phyloP scores from a whole-genome alignment of 1,139 yeast genomes.

The Lodderomyces metapsilosis region DNA sequence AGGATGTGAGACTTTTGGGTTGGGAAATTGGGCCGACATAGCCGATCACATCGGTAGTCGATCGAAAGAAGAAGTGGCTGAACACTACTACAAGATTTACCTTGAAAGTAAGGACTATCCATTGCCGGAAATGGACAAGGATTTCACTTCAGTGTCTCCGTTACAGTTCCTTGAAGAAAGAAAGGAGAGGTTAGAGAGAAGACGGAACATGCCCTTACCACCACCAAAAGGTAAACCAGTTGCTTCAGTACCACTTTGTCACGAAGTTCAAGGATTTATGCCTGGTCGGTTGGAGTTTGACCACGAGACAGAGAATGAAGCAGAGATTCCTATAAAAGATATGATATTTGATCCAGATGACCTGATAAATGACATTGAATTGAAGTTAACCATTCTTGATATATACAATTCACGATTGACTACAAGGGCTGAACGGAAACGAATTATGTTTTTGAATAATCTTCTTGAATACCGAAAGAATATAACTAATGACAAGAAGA shows the following conservation, averaged over 20 bases:
- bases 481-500: slow-evolving; percentile 70
- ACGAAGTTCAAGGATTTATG: slow-evolving; percentile 97
- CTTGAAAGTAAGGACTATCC: slow-evolving; percentile 74
- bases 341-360: slow-evolving; percentile 96
- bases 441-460: slow-evolving; percentile 72
- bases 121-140: slow-evolving; percentile 71
- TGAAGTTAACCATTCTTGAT: slow-evolving; percentile 82
- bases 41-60: slow-evolving; percentile 94
- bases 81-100: slow-evolving; percentile 74
- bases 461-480: slow-evolving; percentile 84
- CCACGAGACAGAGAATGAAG: slow-evolving; percentile 94
- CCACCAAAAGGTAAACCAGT: slow-evolving; percentile 82
- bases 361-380: slow-evolving; percentile 79
- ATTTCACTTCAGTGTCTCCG: slow-evolving; percentile 62
- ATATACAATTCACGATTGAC: slow-evolving; percentile 88
- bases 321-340: slow-evolving; percentile 90
- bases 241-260: slow-evolving; percentile 93
- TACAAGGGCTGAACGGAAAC: slow-evolving; percentile 88
- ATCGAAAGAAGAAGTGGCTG: slow-evolving; percentile 85
- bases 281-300: slow-evolving; percentile 98
- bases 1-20: slow-evolving; percentile 87
- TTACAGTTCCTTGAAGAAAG: slow-evolving; percentile 68
- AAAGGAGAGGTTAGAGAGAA: slow-evolving; percentile 68
- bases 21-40: slow-evolving; percentile 97
- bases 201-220: slow-evolving; percentile 65